Evolutionary conservation across 2,329 filamentous ascomycete species (phyloP).

Genomic region (Venturia asperata): DNA sequence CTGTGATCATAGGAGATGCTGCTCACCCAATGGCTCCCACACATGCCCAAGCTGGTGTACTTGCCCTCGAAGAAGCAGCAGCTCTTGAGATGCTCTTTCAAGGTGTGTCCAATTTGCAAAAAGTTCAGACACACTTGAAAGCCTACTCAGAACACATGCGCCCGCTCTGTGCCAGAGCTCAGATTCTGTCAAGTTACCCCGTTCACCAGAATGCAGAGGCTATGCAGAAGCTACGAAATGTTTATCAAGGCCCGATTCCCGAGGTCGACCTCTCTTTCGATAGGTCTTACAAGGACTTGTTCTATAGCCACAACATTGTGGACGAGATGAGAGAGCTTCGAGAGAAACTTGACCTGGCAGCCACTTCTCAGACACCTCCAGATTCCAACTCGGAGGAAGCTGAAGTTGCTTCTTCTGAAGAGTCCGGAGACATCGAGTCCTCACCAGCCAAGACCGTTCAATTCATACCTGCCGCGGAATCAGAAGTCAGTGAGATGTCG

Average conservation of each 20-base stretch:
- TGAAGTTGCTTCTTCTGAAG: background rate
- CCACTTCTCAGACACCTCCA: background rate
- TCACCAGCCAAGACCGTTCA: background rate
- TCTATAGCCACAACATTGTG: conserved; percentile 3
- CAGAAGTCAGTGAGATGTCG: background rate
- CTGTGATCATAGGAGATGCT: conserved; percentile 11
- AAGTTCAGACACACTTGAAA: background rate
- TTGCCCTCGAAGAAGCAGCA: conserved; percentile 11
- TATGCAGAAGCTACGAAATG: background rate
- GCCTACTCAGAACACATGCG: background rate
- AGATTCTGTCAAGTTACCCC: conserved; percentile 11
- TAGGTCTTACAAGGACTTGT: conserved; percentile 5
- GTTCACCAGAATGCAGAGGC: conserved; percentile 1
- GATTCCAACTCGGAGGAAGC: background rate
- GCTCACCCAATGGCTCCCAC: conserved; percentile 13
- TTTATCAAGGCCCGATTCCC: conserved; percentile 1
- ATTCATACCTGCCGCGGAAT: background rate
- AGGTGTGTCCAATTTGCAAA: background rate
- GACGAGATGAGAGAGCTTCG: background rate
- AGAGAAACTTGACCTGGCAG: background rate
- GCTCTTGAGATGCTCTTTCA: conserved; percentile 8
- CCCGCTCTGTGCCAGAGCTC: conserved; percentile 3
- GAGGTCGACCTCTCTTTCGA: conserved; percentile 5
- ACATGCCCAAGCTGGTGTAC: conserved; percentile 4
- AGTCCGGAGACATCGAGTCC: background rate